Evolutionary conservation across 345 rosid genomes (phyloP), one percentile per base, ranked within the genome.

Genomic region (Murraya koenigii): DNA sequence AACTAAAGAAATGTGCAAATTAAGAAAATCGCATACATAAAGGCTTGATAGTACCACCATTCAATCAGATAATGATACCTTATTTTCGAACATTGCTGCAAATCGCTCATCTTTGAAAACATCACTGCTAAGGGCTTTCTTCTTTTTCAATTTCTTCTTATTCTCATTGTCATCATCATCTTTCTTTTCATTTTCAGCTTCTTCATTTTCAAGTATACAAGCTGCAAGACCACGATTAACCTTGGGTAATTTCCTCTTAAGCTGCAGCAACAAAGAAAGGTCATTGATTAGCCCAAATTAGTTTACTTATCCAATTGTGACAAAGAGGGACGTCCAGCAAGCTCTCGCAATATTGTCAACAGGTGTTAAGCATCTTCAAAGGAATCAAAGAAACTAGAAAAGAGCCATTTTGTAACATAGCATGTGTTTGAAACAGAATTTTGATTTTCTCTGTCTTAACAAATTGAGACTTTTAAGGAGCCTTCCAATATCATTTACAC

Each of bases 151-250:
- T 74, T 69, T 84, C 86, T 90, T 95, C 85, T 88, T 89, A 14
- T 73, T 72, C 72, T 91, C 96, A 72, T 72, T 82, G 36, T 79
- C 91, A 25, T 86, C 94, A 7, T 38, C 80, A 36, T 66, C 88
- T 65, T 83, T 84, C 74, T 75, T 85, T 65, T 85, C 92, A 66
- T 84, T 86, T 79, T 87, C 94, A 54, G 69, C 86, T 70, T 87
- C 95, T 79, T 90, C 97, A 35, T 86, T 80, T 71, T 86, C 83
- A 69, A 84, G 80, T 64, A 93, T 85, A 71, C 76, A 67, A 39
- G 74, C 88, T 68, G 97, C 97, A 72, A 95, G 89, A n/a, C 72
- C 82, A 60, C 88, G 82, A 85, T 95, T 93, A 80, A 90, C 93
- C 87, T 88, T 91, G 33, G 98, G 98, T 59, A 93, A 72, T 83